Evolutionary conservation across 305 asterid genomes (phyloP).

Genomic region (Galium porrigens): DNA sequence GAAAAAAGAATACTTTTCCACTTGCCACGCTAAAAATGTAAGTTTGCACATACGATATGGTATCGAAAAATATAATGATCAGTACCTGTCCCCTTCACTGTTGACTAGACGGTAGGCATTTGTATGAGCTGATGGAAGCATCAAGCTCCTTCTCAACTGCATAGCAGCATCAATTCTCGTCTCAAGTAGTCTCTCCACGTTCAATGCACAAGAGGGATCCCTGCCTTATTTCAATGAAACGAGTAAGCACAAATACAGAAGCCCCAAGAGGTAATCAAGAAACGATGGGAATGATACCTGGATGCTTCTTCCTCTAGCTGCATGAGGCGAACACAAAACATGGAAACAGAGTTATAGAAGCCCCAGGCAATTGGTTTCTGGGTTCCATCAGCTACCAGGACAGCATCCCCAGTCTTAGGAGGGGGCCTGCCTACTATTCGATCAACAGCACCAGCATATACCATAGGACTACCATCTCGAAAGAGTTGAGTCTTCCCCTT

Average conservation of each 20-base stretch:
- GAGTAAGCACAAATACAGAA: background rate
- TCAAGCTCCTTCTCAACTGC: conserved; percentile 26
- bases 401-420: conserved; percentile 74
- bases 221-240: conserved; percentile 23
- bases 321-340: conserved; percentile 95
- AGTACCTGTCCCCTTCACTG: conserved; percentile 88
- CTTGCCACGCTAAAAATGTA: background rate
- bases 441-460: conserved; percentile 90
- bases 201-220: conserved; percentile 44
- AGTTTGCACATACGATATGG: background rate
- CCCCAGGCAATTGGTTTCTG: conserved; percentile 88
- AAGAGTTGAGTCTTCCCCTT: conserved; percentile 87
- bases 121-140: conserved; percentile 34
- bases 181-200: conserved; percentile 32
- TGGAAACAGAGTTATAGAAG: conserved; percentile 66
- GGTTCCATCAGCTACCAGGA: conserved; percentile 78
- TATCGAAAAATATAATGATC: background rate
- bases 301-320: conserved; percentile 70
- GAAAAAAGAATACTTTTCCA: background rate
- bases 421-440: conserved; percentile 82
- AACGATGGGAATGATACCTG: conserved; percentile 21
- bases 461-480: conserved; percentile 87
- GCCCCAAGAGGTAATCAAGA: background rate
- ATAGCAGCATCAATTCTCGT: conserved; percentile 35
- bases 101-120: conserved; percentile 44